Evolutionary conservation across 495 filamentous ascomycete genomes (phyloP), one percentile per base, ranked within the genome.

Genomic region (Rhizodiscina lignyota): DNA sequence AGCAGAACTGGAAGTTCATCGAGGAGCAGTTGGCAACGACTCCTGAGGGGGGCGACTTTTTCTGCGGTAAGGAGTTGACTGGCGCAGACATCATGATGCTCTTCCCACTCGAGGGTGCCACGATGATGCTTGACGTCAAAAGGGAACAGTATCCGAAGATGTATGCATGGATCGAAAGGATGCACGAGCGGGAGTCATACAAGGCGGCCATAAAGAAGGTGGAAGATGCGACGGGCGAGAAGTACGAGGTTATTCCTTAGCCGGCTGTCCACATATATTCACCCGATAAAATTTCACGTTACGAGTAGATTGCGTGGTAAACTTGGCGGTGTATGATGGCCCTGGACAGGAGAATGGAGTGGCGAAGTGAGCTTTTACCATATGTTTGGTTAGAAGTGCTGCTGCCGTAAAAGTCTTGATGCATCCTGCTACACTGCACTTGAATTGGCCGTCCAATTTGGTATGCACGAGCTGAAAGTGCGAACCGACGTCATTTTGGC

Each of bases 11-110:
- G 19, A 54, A 52, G 8, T 87, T 91, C 54, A 49, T 94, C 2
- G 82, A 93, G 44, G 51, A 56, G 6, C 77, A 79, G 52, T 60
- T 93, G 8, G 59, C 61, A 11, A 75, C 73, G 0, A 68, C 74
- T 1, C 77, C 77, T 0, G 41, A 63, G 4, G 63, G 64, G 5
- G 81, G 81, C 2, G 52, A 61, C 11, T 92, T 68, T 45, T 55
- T 93, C 11, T 84, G 77, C 46, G 83, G 85, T 4, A 55, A 60
- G 10, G 55, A 72, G 32, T 59, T 94, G 17, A 83, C 79, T 0
- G 73, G 72, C 0, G 86, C 79, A 0, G 86, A 94, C 51, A 79
- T 94, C 27, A 49, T 89, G 47, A 60, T 92, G 56, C 73, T 67
- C 43, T 93, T 80, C 50, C 79, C 77, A 0, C 51, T 92, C 6